Conservation (phyloP, 257 asterid genomes). For the Vinca minor region DNA sequence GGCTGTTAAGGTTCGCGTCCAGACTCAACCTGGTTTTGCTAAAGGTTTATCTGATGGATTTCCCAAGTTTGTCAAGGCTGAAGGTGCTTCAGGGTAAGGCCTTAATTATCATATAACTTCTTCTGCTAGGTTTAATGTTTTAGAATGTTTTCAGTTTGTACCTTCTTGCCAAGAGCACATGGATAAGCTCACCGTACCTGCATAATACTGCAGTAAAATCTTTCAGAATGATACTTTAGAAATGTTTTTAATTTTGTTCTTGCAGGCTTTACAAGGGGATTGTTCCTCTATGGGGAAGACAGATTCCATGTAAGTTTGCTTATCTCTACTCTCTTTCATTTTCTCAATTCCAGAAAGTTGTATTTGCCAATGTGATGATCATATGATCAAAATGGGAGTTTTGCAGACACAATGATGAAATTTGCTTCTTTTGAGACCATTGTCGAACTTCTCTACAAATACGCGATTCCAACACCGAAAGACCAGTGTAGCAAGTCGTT, state of each 20-base stretch:
- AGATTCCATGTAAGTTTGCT: slow-evolving; percentile 69
- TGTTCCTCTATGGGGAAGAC: slow-evolving; percentile 89
- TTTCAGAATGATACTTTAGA: neutral
- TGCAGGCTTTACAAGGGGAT: slow-evolving; percentile 77
- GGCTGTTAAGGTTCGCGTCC: slow-evolving; percentile 84
- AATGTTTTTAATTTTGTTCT: neutral
- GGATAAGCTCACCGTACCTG: neutral
- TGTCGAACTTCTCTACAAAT: slow-evolving; percentile 61
- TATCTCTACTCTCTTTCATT: neutral
- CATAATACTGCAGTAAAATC: no score
- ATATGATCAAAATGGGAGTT: slow-evolving; percentile 2
- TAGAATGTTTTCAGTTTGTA: neutral
- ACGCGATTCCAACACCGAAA: slow-evolving; percentile 65
- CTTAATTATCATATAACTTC: neutral
- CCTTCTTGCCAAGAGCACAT: neutral
- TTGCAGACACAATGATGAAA: slow-evolving; percentile 87
- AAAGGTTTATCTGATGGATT: slow-evolving; percentile 79
- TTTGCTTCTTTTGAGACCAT: slow-evolving; percentile 75
- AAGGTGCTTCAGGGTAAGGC: slow-evolving; percentile 61
- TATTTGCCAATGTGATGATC: no score
- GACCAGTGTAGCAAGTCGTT: slow-evolving; percentile 51
- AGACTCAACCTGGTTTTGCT: slow-evolving; percentile 78
- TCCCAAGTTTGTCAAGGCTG: slow-evolving; percentile 55
- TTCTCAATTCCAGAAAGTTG: neutral
- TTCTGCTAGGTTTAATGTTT: neutral